Conservation (phyloP, 2,329 filamentous ascomycete genomes). For the Neonectria hederae region DNA sequence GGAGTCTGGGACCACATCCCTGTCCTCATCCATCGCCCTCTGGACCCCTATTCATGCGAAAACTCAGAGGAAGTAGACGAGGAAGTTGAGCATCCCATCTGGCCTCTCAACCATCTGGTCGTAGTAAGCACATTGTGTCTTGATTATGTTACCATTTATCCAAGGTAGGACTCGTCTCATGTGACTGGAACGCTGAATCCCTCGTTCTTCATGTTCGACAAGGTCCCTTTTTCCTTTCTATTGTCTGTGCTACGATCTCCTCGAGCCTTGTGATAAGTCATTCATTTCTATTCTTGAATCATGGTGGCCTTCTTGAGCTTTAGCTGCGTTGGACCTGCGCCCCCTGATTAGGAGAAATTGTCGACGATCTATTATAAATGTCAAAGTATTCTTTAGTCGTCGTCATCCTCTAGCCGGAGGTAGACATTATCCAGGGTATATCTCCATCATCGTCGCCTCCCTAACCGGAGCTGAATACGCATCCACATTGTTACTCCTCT, state of each 20-base stretch:
- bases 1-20: background rate
- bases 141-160: too few species aligned
- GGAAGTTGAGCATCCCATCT: too few species aligned
- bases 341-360: background rate
- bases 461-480: conserved; percentile 65
- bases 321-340: background rate
- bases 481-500: conserved; percentile 46
- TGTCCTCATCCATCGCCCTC: background rate
- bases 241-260: background rate
- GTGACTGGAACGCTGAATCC: too few species aligned
- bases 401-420: background rate
- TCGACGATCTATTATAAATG: conserved; percentile 5
- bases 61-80: background rate
- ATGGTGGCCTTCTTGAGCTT: background rate
- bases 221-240: background rate
- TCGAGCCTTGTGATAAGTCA: background rate
- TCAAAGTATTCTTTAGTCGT: background rate
- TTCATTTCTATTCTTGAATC: conserved; percentile 10
- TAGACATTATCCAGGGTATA: conserved; percentile 49
- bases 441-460: conserved; percentile 60
- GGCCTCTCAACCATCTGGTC: too few species aligned
- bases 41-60: background rate
- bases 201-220: too few species aligned
- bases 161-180: too few species aligned
- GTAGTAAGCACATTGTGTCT: too few species aligned